Conservation (phyloP, 345 rosid species). For the Geranium rotundifolium region DNA sequence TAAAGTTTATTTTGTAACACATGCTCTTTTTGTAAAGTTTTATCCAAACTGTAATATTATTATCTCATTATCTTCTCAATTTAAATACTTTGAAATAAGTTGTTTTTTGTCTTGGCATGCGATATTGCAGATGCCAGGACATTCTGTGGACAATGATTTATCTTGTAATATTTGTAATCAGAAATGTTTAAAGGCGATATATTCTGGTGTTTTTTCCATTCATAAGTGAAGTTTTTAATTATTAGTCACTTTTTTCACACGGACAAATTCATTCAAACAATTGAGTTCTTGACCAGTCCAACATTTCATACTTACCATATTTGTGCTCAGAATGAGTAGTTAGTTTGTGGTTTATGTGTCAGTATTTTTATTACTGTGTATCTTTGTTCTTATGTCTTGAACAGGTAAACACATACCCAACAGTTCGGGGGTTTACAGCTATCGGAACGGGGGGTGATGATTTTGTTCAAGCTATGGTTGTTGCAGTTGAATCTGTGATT, state of each 20-base stretch:
- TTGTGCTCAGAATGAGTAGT: background rate
- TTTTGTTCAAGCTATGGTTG: conserved; percentile 91
- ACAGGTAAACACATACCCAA: conserved; percentile 89
- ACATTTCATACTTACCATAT: background rate
- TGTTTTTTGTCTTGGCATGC: background rate
- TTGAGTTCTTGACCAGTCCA: background rate
- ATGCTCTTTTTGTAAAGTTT: background rate
- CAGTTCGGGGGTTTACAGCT: conserved; percentile 90
- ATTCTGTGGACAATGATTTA: background rate
- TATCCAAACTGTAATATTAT: background rate
- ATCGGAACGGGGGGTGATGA: conserved; percentile 98
- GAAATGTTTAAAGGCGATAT: background rate
- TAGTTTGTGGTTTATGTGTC: background rate
- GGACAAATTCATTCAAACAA: background rate
- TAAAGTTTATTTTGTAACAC: too few species aligned
- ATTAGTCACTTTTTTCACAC: background rate
- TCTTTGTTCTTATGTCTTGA: conserved; percentile 8
- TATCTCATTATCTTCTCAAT: background rate
- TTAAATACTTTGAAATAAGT: background rate
- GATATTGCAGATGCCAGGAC: background rate
- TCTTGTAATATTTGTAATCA: background rate
- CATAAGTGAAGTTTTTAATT: background rate
- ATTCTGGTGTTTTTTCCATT: too few species aligned
- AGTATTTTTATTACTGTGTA: background rate
- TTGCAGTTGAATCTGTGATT: conserved; percentile 94